Evolutionary conservation across 129 eudicot genomes (phyloP), one percentile per base, ranked within the genome.

Genomic region (Cynara cardunculus): DNA sequence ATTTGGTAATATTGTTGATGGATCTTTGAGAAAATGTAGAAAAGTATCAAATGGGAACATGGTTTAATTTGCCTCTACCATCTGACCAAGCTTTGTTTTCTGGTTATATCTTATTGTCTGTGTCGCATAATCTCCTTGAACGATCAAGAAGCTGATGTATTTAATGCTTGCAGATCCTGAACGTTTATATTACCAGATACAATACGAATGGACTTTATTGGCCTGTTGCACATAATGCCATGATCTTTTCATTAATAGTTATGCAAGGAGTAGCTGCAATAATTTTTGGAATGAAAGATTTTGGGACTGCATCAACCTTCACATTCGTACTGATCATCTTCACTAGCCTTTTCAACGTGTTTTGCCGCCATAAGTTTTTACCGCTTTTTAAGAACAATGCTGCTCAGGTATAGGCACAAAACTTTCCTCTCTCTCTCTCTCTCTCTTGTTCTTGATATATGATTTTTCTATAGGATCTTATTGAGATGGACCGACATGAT

Each of bases 401-500:
- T 18, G 89, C 85, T 5, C 89, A 88, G 97, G 99, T 92, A 92
- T 49, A 24, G 25, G 49, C 72, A 6, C 13, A 39, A 21, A 39
- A 41, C 66, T 5, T 18, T 71, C 4, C 59, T 14, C 31, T 10
- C 26, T 0, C 37, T 31, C 61, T 41, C 69, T n/a, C 71, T 19
- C 62, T 56, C 73, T 22, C 74, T 11, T 5, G 22, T 26, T 13
- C 25, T 67, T 67, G 14, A 70, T 78, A 25, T 34, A 62, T 78
- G 71, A 61, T 71, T 64, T 80, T 71, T 62, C 21, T 79, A 76
- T 83, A 96, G 99, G 86, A 84, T 75, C 85, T 93, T 25, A 91
- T 93, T 72, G 99, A 96, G 37, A 89, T 96, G 99, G 99, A 96
- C 78, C 91, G 92, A 25, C 79, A 87, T 69, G 98, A 96, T 71